Evolutionary conservation across 129 eudicot species (phyloP), one percentile per base, ranked within the genome.

Genomic region (Ambrosia trifida): DNA sequence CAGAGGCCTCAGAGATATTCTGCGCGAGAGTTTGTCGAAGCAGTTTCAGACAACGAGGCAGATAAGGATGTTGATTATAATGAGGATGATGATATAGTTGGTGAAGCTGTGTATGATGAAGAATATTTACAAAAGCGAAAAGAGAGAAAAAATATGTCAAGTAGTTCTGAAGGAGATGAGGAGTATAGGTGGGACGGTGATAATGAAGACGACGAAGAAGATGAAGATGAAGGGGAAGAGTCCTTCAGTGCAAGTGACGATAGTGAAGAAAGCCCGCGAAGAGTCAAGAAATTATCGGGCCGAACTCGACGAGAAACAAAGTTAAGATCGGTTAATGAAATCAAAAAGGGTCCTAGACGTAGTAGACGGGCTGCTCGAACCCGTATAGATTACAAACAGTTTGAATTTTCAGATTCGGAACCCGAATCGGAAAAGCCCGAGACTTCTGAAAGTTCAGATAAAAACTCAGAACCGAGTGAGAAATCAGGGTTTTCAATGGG

Each of bases 141-240:
- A 73, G 81, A 78, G 12, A 79, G 76, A 78, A 85, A 84, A 71
- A 87, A 79, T 57, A 64, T 76, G 64, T 82, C 93, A 0, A 94
- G 97, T 68, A 84, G 96, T 77, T 87, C 96, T 4, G 97, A 90
- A 83, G 99, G 93, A 78, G 97, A 90, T 35, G 99, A 94, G 62
- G 99, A 94, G 70, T 90, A 94, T 77, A 66, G 69, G 53, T 84
- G 81, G 74, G 89, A 85, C 49, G 96, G 83, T 35, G 90, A 90
- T 80, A 83, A 86, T 56, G 81, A 72, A 36, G 96, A 91, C 47
- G 95, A 83, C 1, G 95, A 87, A 40, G 95, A 80, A 17, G 88
- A 88, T 30, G 90, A 88, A 11, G 91, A 79, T 0, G 94, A 84
- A 44, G 94, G 76, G n/a, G 95, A 81, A 6, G 85, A 87, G 52